Base-by-base conservation (phyloP, 768 basidiomycete species). In the Lactifluus hygrophoroides region DNA sequence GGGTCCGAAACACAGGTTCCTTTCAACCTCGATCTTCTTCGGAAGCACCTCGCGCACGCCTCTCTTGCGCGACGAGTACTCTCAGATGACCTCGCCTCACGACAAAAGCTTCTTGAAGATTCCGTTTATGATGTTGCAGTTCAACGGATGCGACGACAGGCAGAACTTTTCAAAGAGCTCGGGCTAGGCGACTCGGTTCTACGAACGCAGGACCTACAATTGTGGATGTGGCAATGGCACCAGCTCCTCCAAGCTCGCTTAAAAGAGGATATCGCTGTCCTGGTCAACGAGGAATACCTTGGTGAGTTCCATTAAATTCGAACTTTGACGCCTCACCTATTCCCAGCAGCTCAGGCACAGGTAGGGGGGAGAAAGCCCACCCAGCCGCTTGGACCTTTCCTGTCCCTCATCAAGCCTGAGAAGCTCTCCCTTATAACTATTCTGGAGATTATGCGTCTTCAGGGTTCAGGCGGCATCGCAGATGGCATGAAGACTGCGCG, bases 181-280 rank as follows among this genome's bases (percentile, higher is more conserved):
- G 85, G 85, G 14, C 64, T 90, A 23, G 77, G 69, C 27, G 75
- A 73, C 58, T 71, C 71, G 19, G 71, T 72, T 9, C 71, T 83
- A 52, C 74, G 73, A 44, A 71, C 74, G 28, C 72, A 73, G 16
- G 77, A 82, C 62, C 72, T 94, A 25, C 83, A 84, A 63, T 69
- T 72, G 40, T 88, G 86, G 87, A 90, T 95, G 88, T 91, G 87
- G 86, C 73, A 80, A 7, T 95, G 92, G 92, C 86, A 92, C 65
- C 65, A 71, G 17, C 77, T 78, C 61, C 76, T 94, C n/a, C 70
- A 75, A 28, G 68, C 48, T 4, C 74, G 81, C 5, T 69, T 88
- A 5, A 73, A 75, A 52, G 66, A 70, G 0, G 84, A 85, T 62
- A 78, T 87, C 21, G 66, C 70, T 13, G 71, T 71, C 9, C 76